These are phyloP conservation scores for Phyllosticta capitalensis DNA, from an alignment of 2,329 filamentous ascomycete genomes.

Conservation along the genomic window DNA sequence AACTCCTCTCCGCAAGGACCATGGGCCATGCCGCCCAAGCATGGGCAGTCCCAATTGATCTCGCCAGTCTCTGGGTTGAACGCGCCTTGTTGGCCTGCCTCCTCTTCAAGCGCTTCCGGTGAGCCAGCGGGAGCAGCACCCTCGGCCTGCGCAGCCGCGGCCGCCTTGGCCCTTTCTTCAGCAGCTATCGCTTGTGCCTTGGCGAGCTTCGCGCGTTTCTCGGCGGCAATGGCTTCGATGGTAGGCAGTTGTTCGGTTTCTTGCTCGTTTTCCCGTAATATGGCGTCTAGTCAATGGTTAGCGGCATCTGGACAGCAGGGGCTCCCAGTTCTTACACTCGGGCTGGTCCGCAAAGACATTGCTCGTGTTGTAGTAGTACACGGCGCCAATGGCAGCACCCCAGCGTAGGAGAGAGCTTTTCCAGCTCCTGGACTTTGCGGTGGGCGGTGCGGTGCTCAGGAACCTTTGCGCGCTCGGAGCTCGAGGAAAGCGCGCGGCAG, in stretches of 20 bases:
- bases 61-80: constrained; percentile 98
- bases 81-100: constrained; percentile 78
- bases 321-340: constrained; percentile 41
- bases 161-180: constrained; percentile 11
- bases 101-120: constrained; percentile 59
- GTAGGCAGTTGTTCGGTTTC: constrained; percentile 34
- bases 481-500: constrained; percentile 23
- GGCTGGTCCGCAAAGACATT: constrained; percentile 78
- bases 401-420: constrained; percentile 66
- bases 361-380: constrained; percentile 95
- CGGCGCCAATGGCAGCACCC: constrained; percentile 61
- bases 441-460: constrained; percentile 49
- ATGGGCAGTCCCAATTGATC: constrained; percentile 99
- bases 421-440: constrained; percentile 67
- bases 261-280: constrained; percentile 31
- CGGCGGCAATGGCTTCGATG: constrained; percentile 35
- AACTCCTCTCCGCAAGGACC: constrained; percentile 95
- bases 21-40: constrained; percentile 91
- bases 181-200: constrained; percentile 15
- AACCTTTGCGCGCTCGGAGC: constrained; percentile 30
- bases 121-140: constrained; percentile 19
- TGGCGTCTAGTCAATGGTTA: background rate
- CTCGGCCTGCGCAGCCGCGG: background rate
- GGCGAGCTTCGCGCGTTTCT: constrained; percentile 30
- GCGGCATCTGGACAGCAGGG: background rate